Evolutionary conservation across 495 filamentous ascomycete genomes (phyloP), one percentile per base, ranked within the genome.

Genomic region (Annulohypoxylon nitens): DNA sequence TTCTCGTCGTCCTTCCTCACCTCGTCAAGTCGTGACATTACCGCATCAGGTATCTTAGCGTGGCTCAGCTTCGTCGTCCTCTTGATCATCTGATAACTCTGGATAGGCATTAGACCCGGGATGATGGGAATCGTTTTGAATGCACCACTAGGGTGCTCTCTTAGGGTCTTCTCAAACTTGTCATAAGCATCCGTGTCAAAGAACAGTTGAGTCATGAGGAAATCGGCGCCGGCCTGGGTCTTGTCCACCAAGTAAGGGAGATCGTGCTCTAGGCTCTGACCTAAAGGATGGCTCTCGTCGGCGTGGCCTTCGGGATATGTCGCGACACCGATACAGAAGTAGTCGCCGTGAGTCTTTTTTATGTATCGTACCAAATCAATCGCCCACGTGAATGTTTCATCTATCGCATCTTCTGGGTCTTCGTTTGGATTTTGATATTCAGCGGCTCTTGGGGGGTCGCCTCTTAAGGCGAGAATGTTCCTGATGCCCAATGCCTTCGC

Each of bases 181-280:
- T 88, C 84, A 79, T 95, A 99, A 14, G 92, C 93, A 6, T 91
- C 85, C 12, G 93, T 86, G 75, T 98, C 94, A 79, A 95, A 99
- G 82, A 98, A 98, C 25, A 99, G 85, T 78, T 99, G 96, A n/a
- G 97, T 98, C 93, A 99, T 97, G 78, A 99, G 92, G 80, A 99
- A 99, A 80, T 98, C 97, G 20, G 95, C 97, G 0, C 96, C 96
- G 3, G 96, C 96, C 75, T 90, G 84, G 0, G 90, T 90, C 86
- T 99, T 99, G 66, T 97, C 94, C 33, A 97, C 87, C 54, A 99
- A 84, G 76, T 93, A 97, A 6, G 96, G 93, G 41, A 99, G 80
- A 81, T 99, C 96, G 48, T 90, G 89, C 69, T 87, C 85, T 0
- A 93, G 85, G 78, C 91, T 91, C 83, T 98, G 96, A 25, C 90